Base-by-base conservation (phyloP, 73 alveolate genomes). In the Stentor coeruleus region DNA sequence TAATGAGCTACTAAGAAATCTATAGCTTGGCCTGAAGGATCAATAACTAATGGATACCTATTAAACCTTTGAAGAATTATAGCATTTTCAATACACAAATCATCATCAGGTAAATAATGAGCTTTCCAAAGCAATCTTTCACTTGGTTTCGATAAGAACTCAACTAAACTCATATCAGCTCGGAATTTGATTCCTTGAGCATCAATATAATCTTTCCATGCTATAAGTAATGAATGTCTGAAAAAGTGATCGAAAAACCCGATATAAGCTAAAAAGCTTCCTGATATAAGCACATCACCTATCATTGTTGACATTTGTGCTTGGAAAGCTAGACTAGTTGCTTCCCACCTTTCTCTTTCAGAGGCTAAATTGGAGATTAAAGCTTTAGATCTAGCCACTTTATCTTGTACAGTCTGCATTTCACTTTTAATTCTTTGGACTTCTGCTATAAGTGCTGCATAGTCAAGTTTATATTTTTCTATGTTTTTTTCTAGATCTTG, bases 221-320 rank as follows among this genome's bases (percentile, higher is more conserved):
- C 92, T 49, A 81, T 77, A 37, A 79, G 30, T 66, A 91, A 85
- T 59, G 49, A 66, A 75, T 90, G 88, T 41, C 99, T 91, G 81
- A 94, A 95, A 89, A 86, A 95, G 75, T 96, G 99, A 83, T 98
- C 99, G 84, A 97, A 98, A 97, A 98, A 98, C 37, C 99, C 99
- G 77, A 97, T 94, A 88, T 98, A 98, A 6, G 99, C 95, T 49
- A 96, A 86, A 91, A 98, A 98, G 38, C 99, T 98, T 35, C 98
- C 94, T 28, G 98, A 88, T 41, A 96, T 90, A 79, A 93, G 86
- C 31, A 93, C 95, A 91, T 95, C 99, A 42, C 98, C 99, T 49
- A 91, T 82, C 84, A 98, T 92, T 76, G 97, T 95, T 40, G 98
- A 95, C 85, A 96, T 95, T 85, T 98, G 97, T 33, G 87, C 87